A percentile compares a stretch with the other conserved stretches of the same genome.
phyloP scores from a whole-genome alignment of 805 yeast genomes.

The Zygoascus ofunaensis region DNA sequence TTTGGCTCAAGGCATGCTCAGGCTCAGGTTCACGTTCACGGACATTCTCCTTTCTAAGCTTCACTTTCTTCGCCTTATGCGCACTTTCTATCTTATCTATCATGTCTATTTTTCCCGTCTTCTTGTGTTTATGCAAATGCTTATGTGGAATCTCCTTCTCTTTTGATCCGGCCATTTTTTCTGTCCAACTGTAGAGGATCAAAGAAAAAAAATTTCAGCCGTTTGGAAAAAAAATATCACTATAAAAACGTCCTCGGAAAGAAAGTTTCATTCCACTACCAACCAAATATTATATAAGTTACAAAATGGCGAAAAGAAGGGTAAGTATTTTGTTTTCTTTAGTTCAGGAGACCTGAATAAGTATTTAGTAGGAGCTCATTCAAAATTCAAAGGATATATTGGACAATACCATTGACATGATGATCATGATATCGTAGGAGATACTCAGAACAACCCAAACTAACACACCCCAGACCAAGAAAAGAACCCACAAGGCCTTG shows the following conservation, averaged over 20 bases:
- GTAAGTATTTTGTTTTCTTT: conserved; percentile 24
- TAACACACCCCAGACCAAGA: conserved; percentile 43
- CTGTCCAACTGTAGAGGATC: neutral
- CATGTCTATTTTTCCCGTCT: neutral
- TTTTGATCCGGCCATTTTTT: too few species aligned
- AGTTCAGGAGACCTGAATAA: too few species aligned
- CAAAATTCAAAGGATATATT: too few species aligned
- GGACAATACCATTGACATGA: too few species aligned
- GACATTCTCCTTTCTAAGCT: too few species aligned
- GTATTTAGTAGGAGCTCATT: too few species aligned
- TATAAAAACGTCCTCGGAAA: too few species aligned
- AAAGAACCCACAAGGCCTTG: conserved; percentile 71
- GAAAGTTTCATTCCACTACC: neutral
- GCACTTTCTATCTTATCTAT: too few species aligned
- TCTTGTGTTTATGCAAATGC: neutral
- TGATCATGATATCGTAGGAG: too few species aligned
- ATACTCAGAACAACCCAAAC: conserved; percentile 8
- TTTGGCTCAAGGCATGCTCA: neutral
- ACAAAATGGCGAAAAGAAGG: conserved; percentile 46
- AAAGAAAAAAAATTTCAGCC: neutral
- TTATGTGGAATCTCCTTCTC: too few species aligned
- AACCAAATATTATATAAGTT: too few species aligned
- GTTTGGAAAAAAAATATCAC: neutral
- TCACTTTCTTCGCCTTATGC: neutral
- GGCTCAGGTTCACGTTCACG: neutral